Base-by-base conservation (phyloP, 495 filamentous ascomycete genomes). In the Cryomyces antarcticus region DNA sequence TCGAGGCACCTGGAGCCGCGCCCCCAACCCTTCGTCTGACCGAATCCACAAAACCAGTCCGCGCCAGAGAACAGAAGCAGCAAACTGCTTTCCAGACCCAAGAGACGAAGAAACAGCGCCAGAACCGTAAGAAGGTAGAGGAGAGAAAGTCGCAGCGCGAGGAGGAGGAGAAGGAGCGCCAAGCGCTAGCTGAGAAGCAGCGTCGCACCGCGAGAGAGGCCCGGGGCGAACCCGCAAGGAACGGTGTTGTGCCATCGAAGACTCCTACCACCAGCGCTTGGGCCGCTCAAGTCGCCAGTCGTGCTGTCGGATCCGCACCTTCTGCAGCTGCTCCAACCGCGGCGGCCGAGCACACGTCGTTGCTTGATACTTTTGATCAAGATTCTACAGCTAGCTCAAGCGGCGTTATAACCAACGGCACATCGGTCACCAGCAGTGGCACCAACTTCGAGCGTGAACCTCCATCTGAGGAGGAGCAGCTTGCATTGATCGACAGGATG, bases 31-130 rank as follows among this genome's bases (percentile, higher is more conserved):
- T 93, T 31, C 76, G 80, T 17, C 61, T 93, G 37, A 86, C 78
- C 37, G 73, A 75, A 36, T 60, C 67, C 5, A 64, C 71, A 30
- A 71, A 79, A 49, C 67, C 69, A 37, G 62, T 62, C 37, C 70
- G 73, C 50, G 59, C 72, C 37, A 79, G 77, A 64, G 70, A 77
- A 58, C 62, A 69, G 55, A 80, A 79, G 65, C 51, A 64, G 44
- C 65, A 69, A 53, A 31, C 46, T 5, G 62, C 66, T 55, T 57
- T 61, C 41, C 53, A 61, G 39, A 49, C 59, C 12, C 66, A 75
- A 45, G 80, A 87, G 62, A 80, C 77, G 28, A 92, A 93, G 77
- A 93, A 92, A 68, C 81, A 88, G 63, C 75, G 85, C 40, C 82
- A 89, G 64, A 82, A 89, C 62, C 70, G 73, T 31, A 68, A 75